Conservation (phyloP, 2,329 filamentous ascomycete species). For the Calonectria multiphialidica region DNA sequence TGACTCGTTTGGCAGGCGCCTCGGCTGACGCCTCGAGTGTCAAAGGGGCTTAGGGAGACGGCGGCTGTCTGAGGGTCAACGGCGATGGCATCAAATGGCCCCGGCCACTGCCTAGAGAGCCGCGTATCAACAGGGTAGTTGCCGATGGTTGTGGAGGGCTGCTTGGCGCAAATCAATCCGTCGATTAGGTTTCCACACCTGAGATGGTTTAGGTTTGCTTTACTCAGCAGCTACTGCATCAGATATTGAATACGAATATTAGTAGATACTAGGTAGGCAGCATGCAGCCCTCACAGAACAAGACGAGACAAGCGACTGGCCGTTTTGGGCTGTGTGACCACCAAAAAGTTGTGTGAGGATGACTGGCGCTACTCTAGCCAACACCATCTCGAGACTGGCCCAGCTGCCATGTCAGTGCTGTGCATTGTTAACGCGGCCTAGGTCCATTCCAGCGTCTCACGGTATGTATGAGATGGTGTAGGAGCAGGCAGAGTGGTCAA, state of each 20-base stretch:
- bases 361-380: not conserved
- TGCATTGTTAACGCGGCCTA: not conserved
- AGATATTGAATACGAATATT: slow-evolving; percentile 9
- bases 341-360: not conserved
- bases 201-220: not conserved
- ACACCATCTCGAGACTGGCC: not conserved
- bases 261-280: not conserved
- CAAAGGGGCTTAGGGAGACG: not conserved
- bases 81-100: slow-evolving; percentile 2
- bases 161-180: slow-evolving; percentile 6
- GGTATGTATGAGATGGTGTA: not conserved
- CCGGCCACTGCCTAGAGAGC: not conserved
- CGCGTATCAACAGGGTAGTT: slow-evolving; percentile 8
- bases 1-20: slow-evolving; percentile 20
- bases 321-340: not conserved
- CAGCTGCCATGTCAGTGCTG: not conserved
- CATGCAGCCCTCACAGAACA: not conserved
- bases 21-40: not conserved
- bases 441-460: not conserved
- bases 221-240: slow-evolving; percentile 4
- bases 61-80: not conserved
- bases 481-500: not conserved
- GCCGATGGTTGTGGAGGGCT: not conserved
- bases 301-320: not conserved
- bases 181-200: slow-evolving; percentile 6